Evolutionary conservation across 495 filamentous ascomycete genomes (phyloP), one percentile per base, ranked within the genome.

Genomic region (Penicillium coffeae): DNA sequence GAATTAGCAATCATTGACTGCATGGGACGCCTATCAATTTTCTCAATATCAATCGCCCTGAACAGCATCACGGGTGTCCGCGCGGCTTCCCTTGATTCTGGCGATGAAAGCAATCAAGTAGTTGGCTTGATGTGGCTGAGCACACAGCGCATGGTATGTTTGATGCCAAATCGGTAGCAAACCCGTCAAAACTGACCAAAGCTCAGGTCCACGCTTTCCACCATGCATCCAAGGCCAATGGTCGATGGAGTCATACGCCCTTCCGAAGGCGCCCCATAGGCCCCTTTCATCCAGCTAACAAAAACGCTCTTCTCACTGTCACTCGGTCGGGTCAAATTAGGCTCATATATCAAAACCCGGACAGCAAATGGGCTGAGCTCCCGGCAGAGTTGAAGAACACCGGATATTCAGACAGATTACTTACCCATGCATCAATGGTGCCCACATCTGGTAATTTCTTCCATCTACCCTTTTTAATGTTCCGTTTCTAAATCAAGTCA

Each of bases 121-220:
- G 87, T 95, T 16, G 90, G 90, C 4, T 78, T 88, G 64, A 84
- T 85, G 67, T 95, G 90, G 90, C 68, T 95, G 37, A 84, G 81
- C 56, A 63, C 78, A n/a, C 69, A 76, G 45, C 76, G 80, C 50
- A 71, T 68, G 45, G 80, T 82, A 70, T 54, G 69, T 15, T 21
- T n/a, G 5, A 4, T 5, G 10, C 5, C 25, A 30, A 30, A 4
- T 10, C 5, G 25, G 10, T 30, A 10, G 10, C 25, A 30, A 10
- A n/a, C n/a, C 25, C 25, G 25, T 30, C 25, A 30, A 30, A 30
- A 5, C 25, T 30, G 25, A 30, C 25, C 10, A 30, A 5, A 4
- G 10, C n/a, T 4, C 45, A 80, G 66, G 63, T 76, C 12, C 77
- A 78, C 49, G 71, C 76, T 18, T 79, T 78, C 48, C 68, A 76